Evolutionary conservation across 2,329 filamentous ascomycete species (phyloP).

Genomic region (Tolypocladium pustulatum): DNA sequence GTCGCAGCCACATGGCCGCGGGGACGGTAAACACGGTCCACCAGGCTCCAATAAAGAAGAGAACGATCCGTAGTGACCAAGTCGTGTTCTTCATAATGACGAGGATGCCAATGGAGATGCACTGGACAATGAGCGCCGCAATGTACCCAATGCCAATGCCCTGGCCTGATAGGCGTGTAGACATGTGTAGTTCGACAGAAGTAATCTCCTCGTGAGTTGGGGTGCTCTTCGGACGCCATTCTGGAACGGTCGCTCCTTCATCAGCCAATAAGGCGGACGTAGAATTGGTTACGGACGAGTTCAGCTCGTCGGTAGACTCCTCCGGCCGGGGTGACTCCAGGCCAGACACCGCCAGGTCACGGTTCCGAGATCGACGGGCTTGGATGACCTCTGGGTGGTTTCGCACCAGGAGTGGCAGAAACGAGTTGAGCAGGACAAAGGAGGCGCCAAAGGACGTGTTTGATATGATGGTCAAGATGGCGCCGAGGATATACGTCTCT

Average conservation of each 20-base stretch:
- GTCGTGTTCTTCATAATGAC: constrained; percentile 64
- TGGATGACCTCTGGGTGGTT: constrained; percentile 54
- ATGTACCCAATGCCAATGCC: constrained; percentile 93
- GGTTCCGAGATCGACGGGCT: constrained; percentile 15
- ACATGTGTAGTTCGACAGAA: constrained; percentile 62
- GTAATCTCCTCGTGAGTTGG: constrained; percentile 41
- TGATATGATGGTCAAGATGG: constrained; percentile 74
- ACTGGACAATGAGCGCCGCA: constrained; percentile 76
- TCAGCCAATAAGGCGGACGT: constrained; percentile 35
- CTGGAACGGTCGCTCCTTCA: constrained; percentile 7
- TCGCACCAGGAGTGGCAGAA: constrained; percentile 80
- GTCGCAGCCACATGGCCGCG: constrained; percentile 74
- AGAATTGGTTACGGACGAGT: constrained; percentile 25
- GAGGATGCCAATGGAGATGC: constrained; percentile 68
- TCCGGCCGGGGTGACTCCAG: constrained; percentile 24
- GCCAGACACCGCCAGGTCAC: constrained; percentile 18
- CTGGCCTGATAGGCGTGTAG: constrained; percentile 81
- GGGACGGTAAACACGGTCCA: constrained; percentile 90
- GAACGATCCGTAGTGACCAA: constrained; percentile 75
- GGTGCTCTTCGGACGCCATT: constrained; percentile 23
- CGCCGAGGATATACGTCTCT: constrained; percentile 68
- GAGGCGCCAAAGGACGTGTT: constrained; percentile 94
- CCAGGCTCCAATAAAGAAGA: constrained; percentile 83
- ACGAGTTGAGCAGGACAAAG: constrained; percentile 92
- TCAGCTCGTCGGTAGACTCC: constrained; percentile 19